These are phyloP conservation scores for Panellus pusillus DNA, from an alignment of 768 basidiomycete genomes.

Conservation along the genomic window DNA sequence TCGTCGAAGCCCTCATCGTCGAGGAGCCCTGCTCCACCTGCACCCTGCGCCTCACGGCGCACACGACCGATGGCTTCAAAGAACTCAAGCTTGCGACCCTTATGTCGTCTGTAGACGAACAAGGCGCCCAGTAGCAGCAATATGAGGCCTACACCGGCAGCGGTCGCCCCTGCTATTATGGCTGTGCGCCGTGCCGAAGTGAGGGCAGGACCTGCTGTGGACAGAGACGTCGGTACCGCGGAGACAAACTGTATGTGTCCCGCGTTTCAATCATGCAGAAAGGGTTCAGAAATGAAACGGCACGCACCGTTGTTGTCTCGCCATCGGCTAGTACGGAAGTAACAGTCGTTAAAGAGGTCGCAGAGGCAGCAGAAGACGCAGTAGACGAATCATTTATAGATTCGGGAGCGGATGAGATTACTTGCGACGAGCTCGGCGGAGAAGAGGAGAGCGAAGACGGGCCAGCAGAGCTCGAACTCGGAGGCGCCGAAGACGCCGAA, in stretches of 20 bases:
- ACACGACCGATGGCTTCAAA: conserved; percentile 28
- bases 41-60: conserved; percentile 23
- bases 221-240: conserved; percentile 32
- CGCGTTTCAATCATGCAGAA: neutral
- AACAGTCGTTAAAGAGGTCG: conserved; percentile 3
- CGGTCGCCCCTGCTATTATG: conserved; percentile 43
- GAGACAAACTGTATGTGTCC: conserved; percentile 22
- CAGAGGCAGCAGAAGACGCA: neutral
- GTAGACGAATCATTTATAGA: neutral
- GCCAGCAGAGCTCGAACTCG: neutral
- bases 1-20: conserved; percentile 40
- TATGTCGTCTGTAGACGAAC: conserved; percentile 39
- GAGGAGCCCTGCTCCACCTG: conserved; percentile 29
- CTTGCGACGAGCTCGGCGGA: neutral
- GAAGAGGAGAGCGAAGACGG: neutral
- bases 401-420: neutral
- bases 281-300: neutral
- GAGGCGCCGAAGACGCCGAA: neutral
- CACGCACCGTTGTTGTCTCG: conserved; percentile 15
- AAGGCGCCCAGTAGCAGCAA: conserved; percentile 35
- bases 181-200: conserved; percentile 31
- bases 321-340: conserved; percentile 8
- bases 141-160: conserved; percentile 37
- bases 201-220: conserved; percentile 20
- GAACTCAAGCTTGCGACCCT: conserved; percentile 33